A percentile compares a stretch with the other conserved stretches of the same genome.
Conservation (phyloP, 2,329 filamentous ascomycete species). For the Claviceps purpurea region DNA sequence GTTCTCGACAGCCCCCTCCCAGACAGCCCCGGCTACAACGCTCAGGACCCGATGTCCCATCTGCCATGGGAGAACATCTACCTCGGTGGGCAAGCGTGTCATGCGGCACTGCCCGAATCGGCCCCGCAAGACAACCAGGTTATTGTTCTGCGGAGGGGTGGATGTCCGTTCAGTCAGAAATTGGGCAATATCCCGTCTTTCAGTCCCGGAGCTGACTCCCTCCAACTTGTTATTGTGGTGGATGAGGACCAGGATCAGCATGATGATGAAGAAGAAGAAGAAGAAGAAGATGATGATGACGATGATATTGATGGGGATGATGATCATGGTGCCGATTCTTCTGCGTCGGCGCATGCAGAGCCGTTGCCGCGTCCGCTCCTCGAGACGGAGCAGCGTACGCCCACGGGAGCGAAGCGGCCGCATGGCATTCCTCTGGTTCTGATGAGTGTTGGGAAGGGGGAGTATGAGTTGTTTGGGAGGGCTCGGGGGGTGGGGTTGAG, state of each 20-base stretch:
- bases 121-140: conserved; percentile 52
- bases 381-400: conserved; percentile 59
- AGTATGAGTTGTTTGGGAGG: conserved; percentile 46
- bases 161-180: conserved; percentile 75
- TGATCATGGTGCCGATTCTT: conserved; percentile 11
- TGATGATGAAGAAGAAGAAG: no score
- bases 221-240: conserved; percentile 75
- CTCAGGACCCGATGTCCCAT: conserved; percentile 22
- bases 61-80: conserved; percentile 60
- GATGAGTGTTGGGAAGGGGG: conserved; percentile 53
- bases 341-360: conserved; percentile 10
- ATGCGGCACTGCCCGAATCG: conserved; percentile 36
- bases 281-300: no score
- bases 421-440: conserved; percentile 74
- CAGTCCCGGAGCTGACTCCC: conserved; percentile 40
- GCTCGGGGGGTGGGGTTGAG: conserved; percentile 62
- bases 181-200: conserved; percentile 73
- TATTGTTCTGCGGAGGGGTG: conserved; percentile 69
- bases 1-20: conserved; percentile 40
- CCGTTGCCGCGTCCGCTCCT: conserved; percentile 50
- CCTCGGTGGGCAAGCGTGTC: conserved; percentile 57
- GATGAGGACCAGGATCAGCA: conserved; percentile 17
- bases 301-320: no score
- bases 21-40: conserved; percentile 27
- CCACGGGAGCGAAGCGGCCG: conserved; percentile 52